A percentile compares a stretch with the other conserved stretches of the same genome.
Evolutionary conservation across 2,329 filamentous ascomycete species (phyloP).

Genomic region (Botrytis aclada): DNA sequence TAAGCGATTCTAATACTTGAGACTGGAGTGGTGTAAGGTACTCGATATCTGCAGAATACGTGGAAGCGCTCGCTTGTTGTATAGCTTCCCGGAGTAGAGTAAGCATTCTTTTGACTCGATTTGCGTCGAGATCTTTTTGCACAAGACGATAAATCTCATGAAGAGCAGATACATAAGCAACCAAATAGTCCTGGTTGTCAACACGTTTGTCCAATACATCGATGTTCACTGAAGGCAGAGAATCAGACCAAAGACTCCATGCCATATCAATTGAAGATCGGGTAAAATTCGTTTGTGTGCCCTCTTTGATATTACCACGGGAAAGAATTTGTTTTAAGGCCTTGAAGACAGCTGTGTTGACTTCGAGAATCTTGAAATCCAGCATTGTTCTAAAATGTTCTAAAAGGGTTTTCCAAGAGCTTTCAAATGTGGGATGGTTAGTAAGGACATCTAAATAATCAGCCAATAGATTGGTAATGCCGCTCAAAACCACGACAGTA

Average conservation of each 20-base stretch:
- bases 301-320: constrained; percentile 45
- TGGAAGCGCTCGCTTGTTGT: constrained; percentile 62
- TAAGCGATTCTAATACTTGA: constrained; percentile 65
- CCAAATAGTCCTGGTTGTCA: constrained; percentile 76
- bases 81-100: constrained; percentile 68
- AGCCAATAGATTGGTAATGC: constrained; percentile 69
- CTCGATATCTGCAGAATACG: constrained; percentile 71
- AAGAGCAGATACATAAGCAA: constrained; percentile 77
- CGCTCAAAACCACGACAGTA: constrained; percentile 68
- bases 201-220: constrained; percentile 45
- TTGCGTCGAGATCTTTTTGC: constrained; percentile 57
- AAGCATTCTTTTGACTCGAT: constrained; percentile 66
- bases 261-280: constrained; percentile 54
- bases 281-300: constrained; percentile 33
- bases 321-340: constrained; percentile 63
- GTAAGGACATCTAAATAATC: constrained; percentile 74
- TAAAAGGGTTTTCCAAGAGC: constrained; percentile 74
- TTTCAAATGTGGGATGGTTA: constrained; percentile 61
- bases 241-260: constrained; percentile 69
- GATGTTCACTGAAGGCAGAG: constrained; percentile 52
- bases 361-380: constrained; percentile 61
- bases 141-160: constrained; percentile 76
- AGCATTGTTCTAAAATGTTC: constrained; percentile 64
- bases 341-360: constrained; percentile 69
- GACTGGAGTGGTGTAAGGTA: constrained; percentile 69